Evolutionary conservation across 345 rosid genomes (phyloP).

Genomic region (Heritiera littoralis): DNA sequence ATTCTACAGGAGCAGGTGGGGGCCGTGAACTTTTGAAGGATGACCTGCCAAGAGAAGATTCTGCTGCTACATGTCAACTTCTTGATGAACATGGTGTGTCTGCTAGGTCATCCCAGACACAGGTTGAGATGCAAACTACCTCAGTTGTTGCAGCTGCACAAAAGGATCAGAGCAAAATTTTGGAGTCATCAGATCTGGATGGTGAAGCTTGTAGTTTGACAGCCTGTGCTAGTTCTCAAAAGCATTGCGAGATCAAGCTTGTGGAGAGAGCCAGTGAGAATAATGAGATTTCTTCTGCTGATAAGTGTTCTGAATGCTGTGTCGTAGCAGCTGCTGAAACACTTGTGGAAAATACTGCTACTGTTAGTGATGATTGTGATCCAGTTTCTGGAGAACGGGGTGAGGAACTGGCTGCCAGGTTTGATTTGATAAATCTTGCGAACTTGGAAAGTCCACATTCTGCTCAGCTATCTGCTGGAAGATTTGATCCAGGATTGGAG

Average conservation of each 20-base stretch:
- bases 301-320: neutral
- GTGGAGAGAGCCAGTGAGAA: conserved; percentile 27
- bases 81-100: conserved; percentile 22
- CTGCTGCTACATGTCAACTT: conserved; percentile 23
- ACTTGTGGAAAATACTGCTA: conserved; percentile 14
- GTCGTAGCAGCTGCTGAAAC: conserved; percentile 13
- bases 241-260: conserved; percentile 26
- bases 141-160: conserved; percentile 34
- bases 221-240: conserved; percentile 29
- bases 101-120: conserved; percentile 25
- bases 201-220: conserved; percentile 30
- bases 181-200: conserved; percentile 28
- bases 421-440: conserved; percentile 18
- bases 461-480: conserved; percentile 18
- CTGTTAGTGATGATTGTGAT: conserved; percentile 7
- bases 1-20: conserved; percentile 35
- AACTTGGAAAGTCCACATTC: conserved; percentile 6
- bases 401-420: conserved; percentile 6
- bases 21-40: conserved; percentile 1
- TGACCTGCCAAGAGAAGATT: conserved; percentile 30
- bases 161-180: conserved; percentile 33
- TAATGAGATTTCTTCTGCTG: conserved; percentile 22
- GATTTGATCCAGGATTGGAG: conserved; percentile 24
- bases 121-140: conserved; percentile 32
- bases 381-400: conserved; percentile 24